Evolutionary conservation across 176 grass and related monocot species (phyloP).

Genomic region (maize (Zea mays)): Zm-B73-REFERENCE-NAM-5.0 NC_050101.1:102918001-102918500

Average conservation of each 20-base stretch:
- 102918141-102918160: conserved; percentile 24
- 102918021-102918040: conserved; percentile 17
- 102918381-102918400: conserved; percentile 46
- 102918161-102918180: conserved; percentile 21
- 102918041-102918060: conserved; percentile 18
- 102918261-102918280: conserved; percentile 3
- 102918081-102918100: conserved; percentile 58
- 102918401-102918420: conserved; percentile 38
- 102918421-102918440: conserved; percentile 58
- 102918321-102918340: conserved; percentile 3
- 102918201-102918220: conserved; percentile 30
- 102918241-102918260: conserved; percentile 33
- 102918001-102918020: conserved; percentile 30
- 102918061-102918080: conserved; percentile 6
- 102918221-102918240: conserved; percentile 13
- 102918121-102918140: conserved; percentile 37
- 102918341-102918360: conserved; percentile 58
- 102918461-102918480: conserved; percentile 60
- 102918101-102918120: conserved; percentile 44
- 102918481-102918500: conserved; percentile 51
- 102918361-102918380: conserved; percentile 63
- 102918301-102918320: conserved; percentile 8
- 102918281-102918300: not conserved
- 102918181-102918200: conserved; percentile 16
- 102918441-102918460: conserved; percentile 78